Percentiles rank a stretch among this genome's conserved stretches.
Conservation (phyloP, 208 protist species). For the Vickermania ingenoplastis region DNA sequence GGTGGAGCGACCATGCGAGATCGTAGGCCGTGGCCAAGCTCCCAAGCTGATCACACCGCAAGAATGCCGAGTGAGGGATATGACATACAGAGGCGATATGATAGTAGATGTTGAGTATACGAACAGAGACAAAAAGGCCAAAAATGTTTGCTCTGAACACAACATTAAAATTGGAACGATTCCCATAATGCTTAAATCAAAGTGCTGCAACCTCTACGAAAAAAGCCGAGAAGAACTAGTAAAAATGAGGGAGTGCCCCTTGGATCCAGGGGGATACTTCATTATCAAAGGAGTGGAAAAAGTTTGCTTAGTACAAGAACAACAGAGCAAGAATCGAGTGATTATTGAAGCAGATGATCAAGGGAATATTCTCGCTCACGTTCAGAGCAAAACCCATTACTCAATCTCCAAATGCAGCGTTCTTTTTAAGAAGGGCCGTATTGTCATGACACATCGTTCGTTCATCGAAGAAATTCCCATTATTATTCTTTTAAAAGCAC, state of each 20-base stretch:
- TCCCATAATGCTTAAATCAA: conserved; percentile 99
- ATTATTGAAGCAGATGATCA: conserved; percentile 91
- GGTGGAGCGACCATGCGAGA: conserved; percentile 62
- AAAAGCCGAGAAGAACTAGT: conserved; percentile 91
- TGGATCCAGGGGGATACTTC: conserved; percentile 99
- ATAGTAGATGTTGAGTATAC: conserved; percentile 85
- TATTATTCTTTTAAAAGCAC: conserved; percentile 95
- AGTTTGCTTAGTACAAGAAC: conserved; percentile 94
- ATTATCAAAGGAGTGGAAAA: conserved; percentile 99
- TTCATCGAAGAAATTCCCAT: conserved; percentile 98
- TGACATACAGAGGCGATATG: conserved; percentile 91
- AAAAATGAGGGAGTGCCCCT: conserved; percentile 95
- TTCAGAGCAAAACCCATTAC: conserved; percentile 89
- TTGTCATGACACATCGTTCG: conserved; percentile 97
- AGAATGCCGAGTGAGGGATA: conserved; percentile 92
- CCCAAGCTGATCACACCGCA: conserved; percentile 87
- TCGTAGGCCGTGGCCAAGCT: conserved; percentile 73
- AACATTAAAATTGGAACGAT: conserved; percentile 96
- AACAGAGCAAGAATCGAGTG: conserved; percentile 98
- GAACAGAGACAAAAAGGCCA: conserved; percentile 46
- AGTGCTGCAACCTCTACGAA: conserved; percentile 92
- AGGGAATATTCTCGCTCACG: conserved; percentile 68
- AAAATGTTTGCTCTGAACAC: conserved; percentile 38
- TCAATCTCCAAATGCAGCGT: conserved; percentile 94
- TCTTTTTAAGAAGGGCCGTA: conserved; percentile 88